These are phyloP conservation scores for Hypoxylon sp. DNA, from an alignment of 2,329 filamentous ascomycete genomes.

Conservation along the genomic window DNA sequence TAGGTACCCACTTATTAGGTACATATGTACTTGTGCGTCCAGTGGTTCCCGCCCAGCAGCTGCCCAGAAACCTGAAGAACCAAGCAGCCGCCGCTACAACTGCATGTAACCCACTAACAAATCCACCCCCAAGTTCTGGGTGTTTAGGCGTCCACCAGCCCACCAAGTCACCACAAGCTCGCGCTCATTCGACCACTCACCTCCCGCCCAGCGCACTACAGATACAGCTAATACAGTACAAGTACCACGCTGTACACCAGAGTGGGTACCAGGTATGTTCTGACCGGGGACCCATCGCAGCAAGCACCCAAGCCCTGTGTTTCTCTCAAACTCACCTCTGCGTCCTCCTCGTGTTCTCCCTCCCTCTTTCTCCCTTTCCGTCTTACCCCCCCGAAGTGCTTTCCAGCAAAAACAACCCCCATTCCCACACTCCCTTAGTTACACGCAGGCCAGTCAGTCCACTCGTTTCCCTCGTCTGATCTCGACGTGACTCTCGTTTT, in stretches of 20 bases:
- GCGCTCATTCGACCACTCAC: neutral
- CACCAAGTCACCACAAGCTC: neutral
- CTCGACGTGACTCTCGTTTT: conserved; percentile 45
- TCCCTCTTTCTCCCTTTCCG: conserved; percentile 30
- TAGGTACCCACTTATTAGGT: conserved; percentile 33
- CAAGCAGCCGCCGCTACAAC: conserved; percentile 20
- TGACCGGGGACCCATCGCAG: neutral
- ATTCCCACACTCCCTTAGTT: conserved; percentile 44
- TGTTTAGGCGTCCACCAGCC: conserved; percentile 21
- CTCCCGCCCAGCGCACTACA: neutral
- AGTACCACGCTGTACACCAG: neutral
- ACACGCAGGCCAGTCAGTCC: conserved; percentile 45
- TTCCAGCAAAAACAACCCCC: conserved; percentile 44
- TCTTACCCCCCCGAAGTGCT: conserved; percentile 37
- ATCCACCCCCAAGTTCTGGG: neutral
- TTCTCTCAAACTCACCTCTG: conserved; percentile 35
- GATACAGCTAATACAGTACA: neutral
- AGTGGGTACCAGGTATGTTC: neutral
- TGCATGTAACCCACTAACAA: conserved; percentile 33
- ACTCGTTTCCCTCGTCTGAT: conserved; percentile 46
- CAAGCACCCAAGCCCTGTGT: conserved; percentile 10
- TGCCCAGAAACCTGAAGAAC: conserved; percentile 3
- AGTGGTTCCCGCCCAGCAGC: too few species aligned
- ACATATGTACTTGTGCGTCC: conserved; percentile 6
- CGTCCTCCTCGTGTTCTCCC: conserved; percentile 31